Percentiles rank a stretch among this genome's conserved stretches.
Evolutionary conservation across 331 rosid species (phyloP).

Genomic region (Pyracantha coccinea): DNA sequence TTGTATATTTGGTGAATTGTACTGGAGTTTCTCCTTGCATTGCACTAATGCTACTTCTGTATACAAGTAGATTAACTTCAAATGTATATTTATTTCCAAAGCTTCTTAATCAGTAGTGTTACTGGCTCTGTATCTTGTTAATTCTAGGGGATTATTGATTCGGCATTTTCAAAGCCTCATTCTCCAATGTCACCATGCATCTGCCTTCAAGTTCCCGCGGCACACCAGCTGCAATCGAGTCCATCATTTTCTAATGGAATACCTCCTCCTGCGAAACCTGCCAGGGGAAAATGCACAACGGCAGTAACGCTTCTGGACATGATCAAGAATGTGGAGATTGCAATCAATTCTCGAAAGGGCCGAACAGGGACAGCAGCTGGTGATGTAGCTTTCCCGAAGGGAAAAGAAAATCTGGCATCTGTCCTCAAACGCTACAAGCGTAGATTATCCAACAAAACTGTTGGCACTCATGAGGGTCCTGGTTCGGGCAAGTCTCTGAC

Average conservation of each 20-base stretch:
- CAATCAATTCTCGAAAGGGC: conserved; percentile 70
- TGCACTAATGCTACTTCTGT: background rate
- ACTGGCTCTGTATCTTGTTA: background rate
- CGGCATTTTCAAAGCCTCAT: conserved; percentile 76
- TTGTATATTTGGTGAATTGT: background rate
- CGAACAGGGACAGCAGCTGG: conserved; percentile 87
- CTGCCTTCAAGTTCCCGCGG: conserved; percentile 69
- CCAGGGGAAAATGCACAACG: conserved; percentile 76
- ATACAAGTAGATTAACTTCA: background rate
- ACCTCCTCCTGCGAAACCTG: conserved; percentile 74
- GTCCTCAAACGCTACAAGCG: conserved; percentile 93
- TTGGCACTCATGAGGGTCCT: conserved; percentile 32
- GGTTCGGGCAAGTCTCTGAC: conserved; percentile 39
- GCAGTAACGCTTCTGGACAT: conserved; percentile 47
- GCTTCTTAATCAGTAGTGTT: background rate
- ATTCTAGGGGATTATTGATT: conserved; percentile 64
- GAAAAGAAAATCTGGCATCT: conserved; percentile 76
- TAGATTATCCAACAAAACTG: conserved; percentile 55
- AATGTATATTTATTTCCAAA: background rate
- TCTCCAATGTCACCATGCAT: conserved; percentile 61
- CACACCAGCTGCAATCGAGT: conserved; percentile 54
- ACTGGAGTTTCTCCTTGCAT: background rate
- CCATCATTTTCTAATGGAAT: conserved; percentile 61
- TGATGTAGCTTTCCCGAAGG: conserved; percentile 86
- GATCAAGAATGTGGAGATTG: conserved; percentile 74